A percentile compares a stretch with the other conserved stretches of the same genome.
phyloP scores from a whole-genome alignment of 176 grass and related monocot species.

The Carex littledalei region DNA sequence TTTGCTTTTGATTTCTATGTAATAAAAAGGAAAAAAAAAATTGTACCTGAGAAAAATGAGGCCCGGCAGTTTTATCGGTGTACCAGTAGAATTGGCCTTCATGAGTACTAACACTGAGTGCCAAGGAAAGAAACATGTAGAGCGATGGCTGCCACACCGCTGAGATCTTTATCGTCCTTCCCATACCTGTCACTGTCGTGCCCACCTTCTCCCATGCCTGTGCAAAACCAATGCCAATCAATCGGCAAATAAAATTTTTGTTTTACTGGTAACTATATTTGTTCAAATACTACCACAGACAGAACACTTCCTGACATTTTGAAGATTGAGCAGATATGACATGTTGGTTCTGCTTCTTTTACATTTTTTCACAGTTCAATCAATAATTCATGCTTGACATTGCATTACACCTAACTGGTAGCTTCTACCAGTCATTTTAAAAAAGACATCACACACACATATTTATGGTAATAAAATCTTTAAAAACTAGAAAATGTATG shows the following conservation, averaged over 20 bases:
- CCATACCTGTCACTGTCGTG: conserved; percentile 53
- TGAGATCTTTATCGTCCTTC: conserved; percentile 55
- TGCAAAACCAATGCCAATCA: not conserved
- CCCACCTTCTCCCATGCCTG: conserved; percentile 54
- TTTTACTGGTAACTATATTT: not conserved
- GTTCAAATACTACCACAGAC: not conserved
- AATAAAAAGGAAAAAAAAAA: not conserved
- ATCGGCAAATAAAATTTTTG: not conserved
- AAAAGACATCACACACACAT: not conserved
- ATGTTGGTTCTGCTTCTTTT: not conserved
- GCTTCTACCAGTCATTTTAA: too few relatives aligned
- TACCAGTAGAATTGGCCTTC: conserved; percentile 96
- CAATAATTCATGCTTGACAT: too few relatives aligned
- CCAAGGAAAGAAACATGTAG: conserved; percentile 76
- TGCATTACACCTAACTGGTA: too few relatives aligned
- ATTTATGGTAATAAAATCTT: not conserved
- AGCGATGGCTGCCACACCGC: conserved; percentile 82
- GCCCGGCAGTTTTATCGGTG: conserved; percentile 66
- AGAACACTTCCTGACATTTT: not conserved
- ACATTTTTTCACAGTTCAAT: not conserved
- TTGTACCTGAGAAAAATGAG: conserved; percentile 76
- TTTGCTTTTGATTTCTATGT: not conserved
- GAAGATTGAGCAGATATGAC: not conserved
- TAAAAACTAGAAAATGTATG: not conserved
- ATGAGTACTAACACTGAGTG: conserved; percentile 82